Percentiles rank a stretch among this genome's conserved stretches.
Evolutionary conservation across 768 basidiomycete genomes (phyloP).

Genomic region (Mycena amicta): DNA sequence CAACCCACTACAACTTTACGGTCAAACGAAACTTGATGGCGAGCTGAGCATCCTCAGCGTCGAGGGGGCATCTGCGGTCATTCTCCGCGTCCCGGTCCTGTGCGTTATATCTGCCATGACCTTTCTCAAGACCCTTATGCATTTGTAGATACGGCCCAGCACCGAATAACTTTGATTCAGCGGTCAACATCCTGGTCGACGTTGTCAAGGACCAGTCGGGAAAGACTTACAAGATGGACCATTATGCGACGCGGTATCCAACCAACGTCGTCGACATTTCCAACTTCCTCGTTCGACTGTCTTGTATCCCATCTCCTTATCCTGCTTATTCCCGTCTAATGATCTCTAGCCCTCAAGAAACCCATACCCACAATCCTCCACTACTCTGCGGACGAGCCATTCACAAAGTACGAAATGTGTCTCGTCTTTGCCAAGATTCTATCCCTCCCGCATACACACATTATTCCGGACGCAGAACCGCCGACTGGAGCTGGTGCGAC

Average conservation of each 20-base stretch:
- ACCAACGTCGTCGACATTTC: conserved; percentile 91
- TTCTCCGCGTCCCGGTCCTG: conserved; percentile 92
- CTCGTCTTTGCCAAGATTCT: conserved; percentile 75
- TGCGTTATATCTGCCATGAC: conserved; percentile 38
- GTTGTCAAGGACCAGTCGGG: conserved; percentile 85
- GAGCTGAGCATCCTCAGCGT: conserved; percentile 75
- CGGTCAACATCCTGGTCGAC: conserved; percentile 87
- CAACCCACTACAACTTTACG: conserved; percentile 90
- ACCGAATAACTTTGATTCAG: conserved; percentile 82
- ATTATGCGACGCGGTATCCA: conserved; percentile 90
- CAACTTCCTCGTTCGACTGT: conserved; percentile 75
- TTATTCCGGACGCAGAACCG: conserved; percentile 69
- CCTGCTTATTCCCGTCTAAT: background rate
- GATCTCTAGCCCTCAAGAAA: conserved; percentile 35
- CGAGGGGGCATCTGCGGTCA: conserved; percentile 56
- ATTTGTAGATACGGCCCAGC: conserved; percentile 84
- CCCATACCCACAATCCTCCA: conserved; percentile 76
- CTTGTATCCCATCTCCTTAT: conserved; percentile 46
- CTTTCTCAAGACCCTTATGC: conserved; percentile 8
- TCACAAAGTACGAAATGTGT: conserved; percentile 95
- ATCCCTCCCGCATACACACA: conserved; percentile 69
- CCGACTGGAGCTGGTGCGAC: conserved; percentile 69
- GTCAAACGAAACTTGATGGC: conserved; percentile 82
- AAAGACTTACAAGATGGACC: conserved; percentile 93
- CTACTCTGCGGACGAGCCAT: conserved; percentile 79